These are phyloP conservation scores for Elongisporangium undulatum DNA, from an alignment of 352 stramenopile species.

Conservation along the genomic window DNA sequence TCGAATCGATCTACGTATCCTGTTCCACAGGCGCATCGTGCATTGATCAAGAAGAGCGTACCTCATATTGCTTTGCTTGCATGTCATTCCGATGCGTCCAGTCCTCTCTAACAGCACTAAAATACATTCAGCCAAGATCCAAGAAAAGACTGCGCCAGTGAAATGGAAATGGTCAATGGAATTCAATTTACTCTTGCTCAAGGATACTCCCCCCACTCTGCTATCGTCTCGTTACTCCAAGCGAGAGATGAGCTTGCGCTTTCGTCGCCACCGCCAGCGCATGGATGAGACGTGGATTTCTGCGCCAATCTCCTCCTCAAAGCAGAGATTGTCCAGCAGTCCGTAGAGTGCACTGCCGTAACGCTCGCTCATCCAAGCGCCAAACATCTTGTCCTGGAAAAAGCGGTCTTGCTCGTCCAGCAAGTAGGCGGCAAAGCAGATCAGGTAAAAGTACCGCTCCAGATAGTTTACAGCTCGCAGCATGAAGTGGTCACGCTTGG, in stretches of 20 bases:
- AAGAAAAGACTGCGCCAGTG: not conserved
- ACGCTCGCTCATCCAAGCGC: slow-evolving; percentile 79
- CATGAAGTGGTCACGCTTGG: slow-evolving; percentile 83
- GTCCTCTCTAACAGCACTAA: not conserved
- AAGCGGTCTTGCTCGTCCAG: slow-evolving; percentile 53
- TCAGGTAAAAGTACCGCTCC: slow-evolving; percentile 87
- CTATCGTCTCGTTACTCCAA: slow-evolving; percentile 39
- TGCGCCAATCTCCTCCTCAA: slow-evolving; percentile 73
- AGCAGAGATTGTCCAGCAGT: slow-evolving; percentile 83
- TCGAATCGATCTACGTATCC: not conserved
- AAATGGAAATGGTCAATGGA: not conserved
- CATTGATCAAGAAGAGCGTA: not conserved
- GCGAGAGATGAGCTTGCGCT: slow-evolving; percentile 80
- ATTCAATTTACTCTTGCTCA: not conserved
- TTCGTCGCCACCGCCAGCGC: slow-evolving; percentile 86
- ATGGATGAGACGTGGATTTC: slow-evolving; percentile 81
- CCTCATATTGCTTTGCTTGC: slow-evolving; percentile 70
- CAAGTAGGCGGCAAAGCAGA: slow-evolving; percentile 87
- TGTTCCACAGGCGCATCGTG: not conserved
- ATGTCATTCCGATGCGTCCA: slow-evolving; percentile 13
- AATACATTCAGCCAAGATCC: not conserved
- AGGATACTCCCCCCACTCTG: not conserved
- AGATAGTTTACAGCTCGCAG: slow-evolving; percentile 85
- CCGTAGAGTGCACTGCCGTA: slow-evolving; percentile 84
- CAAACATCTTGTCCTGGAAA: slow-evolving; percentile 63